A percentile compares a stretch with the other conserved stretches of the same genome.
Evolutionary conservation across 1,284 basidiomycete genomes (phyloP).

Genomic region (Leucoagaricus sp.): DNA sequence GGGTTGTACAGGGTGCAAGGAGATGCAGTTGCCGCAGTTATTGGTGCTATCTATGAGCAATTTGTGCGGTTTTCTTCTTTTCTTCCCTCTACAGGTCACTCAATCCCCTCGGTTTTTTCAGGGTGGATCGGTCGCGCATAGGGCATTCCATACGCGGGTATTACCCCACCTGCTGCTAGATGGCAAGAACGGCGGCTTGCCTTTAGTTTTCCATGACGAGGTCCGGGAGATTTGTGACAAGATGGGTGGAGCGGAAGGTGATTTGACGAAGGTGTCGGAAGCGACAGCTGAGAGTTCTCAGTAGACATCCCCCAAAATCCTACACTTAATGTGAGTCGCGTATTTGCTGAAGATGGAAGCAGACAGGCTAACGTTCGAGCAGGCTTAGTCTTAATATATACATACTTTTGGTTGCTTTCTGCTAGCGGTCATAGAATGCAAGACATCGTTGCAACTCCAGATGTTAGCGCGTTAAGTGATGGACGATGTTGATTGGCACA

Average conservation of each 20-base stretch:
- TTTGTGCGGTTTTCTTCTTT: constrained; percentile 52
- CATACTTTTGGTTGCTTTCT: neutral
- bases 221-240: constrained; percentile 43
- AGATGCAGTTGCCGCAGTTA: constrained; percentile 70
- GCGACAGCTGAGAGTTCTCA: neutral
- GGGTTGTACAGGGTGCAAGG: constrained; percentile 80
- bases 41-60: constrained; percentile 77
- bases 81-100: neutral
- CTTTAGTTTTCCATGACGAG: constrained; percentile 50
- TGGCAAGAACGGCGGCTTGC: constrained; percentile 46
- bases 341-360: no score
- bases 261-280: neutral
- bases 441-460: neutral
- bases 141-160: constrained; percentile 67
- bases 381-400: constrained; percentile 6
- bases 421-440: constrained; percentile 6
- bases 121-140: constrained; percentile 63
- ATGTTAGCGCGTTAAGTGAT: no score
- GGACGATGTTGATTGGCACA: no score
- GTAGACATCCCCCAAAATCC: neutral
- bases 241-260: constrained; percentile 44
- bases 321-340: constrained; percentile 11
- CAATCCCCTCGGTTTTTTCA: constrained; percentile 25
- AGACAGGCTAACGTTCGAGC: no score
- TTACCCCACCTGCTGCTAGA: constrained; percentile 54